Base-by-base conservation (phyloP, 768 basidiomycete genomes). In the Hebeloma cylindrosporum region DNA sequence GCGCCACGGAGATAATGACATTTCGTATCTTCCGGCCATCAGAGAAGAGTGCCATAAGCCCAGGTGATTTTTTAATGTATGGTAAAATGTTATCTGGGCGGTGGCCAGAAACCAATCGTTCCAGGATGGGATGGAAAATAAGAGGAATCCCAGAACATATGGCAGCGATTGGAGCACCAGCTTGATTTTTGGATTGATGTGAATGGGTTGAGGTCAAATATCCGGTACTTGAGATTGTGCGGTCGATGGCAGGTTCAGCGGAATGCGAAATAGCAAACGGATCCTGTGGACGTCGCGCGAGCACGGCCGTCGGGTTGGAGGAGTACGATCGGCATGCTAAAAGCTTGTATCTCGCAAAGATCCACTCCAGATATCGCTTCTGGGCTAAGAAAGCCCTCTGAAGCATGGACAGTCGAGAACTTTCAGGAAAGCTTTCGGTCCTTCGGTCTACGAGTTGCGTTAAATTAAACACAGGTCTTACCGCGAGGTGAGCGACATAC, bases 331-430 rank as follows among this genome's bases (percentile, higher is more conserved):
- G 40, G 46, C 32, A 45, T 34, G 38, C 30, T 27, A 48, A 34
- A 39, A 33, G 47, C 37, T 40, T 46, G 57, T 47, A 59, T 56
- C 42, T 45, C 40, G 47, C 40, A 29, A 59, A 52, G 57, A 60
- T 16, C 57, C 68, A 71, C 54, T 74, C 69, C 63, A 78, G 63
- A 67, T 72, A 72, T 65, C 67, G 74, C 68, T 75, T 78, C 69
- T 67, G 71, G 64, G 72, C 66, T 67, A 74, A 69, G 59, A 72
- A 64, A 60, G 69, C 74, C 69, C 77, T 78, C 79, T 76, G 79
- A 68, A 81, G 83, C 84, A 87, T 87, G 79, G 79, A 81, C 81
- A 79, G 75, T 71, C 73, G 72, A 73, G 53, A 50, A 58, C 50
- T 40, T 56, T 62, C 58, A 63, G 63, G 52, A 14, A 30, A 38